A percentile compares a stretch with the other conserved stretches of the same genome.
Evolutionary conservation across 768 basidiomycete species (phyloP).

Genomic region (Phylloporus rhodoxanthus): DNA sequence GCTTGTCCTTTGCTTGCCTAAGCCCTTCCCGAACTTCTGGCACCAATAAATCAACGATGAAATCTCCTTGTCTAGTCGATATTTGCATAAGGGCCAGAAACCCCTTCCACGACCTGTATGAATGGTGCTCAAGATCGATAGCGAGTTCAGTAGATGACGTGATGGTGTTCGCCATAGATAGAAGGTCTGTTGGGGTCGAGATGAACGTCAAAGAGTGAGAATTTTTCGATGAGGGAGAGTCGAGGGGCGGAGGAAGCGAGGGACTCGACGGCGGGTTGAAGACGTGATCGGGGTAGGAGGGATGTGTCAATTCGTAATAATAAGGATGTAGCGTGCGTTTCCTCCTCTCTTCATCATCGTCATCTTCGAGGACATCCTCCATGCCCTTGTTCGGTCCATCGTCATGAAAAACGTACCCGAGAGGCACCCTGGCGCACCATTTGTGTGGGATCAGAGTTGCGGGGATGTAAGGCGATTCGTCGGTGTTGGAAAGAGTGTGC

Average conservation of each 20-base stretch:
- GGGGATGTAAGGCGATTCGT: conserved; percentile 59
- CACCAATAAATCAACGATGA: conserved; percentile 75
- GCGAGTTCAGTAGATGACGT: conserved; percentile 71
- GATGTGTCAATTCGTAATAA: conserved; percentile 74
- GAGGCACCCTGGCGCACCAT: conserved; percentile 76
- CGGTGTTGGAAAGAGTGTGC: conserved; percentile 50
- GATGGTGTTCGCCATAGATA: conserved; percentile 63
- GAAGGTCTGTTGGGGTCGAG: conserved; percentile 48
- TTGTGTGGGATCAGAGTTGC: conserved; percentile 55
- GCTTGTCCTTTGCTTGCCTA: conserved; percentile 50
- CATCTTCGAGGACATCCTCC: conserved; percentile 10
- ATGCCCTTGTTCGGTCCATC: conserved; percentile 19
- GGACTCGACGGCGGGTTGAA: conserved; percentile 49
- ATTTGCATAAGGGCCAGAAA: conserved; percentile 94
- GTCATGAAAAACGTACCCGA: conserved; percentile 54
- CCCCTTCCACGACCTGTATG: conserved; percentile 75
- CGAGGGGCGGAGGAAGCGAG: conserved; percentile 51
- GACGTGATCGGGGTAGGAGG: conserved; percentile 64
- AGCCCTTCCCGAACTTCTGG: conserved; percentile 62
- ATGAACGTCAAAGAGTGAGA: conserved; percentile 60
- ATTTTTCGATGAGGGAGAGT: conserved; percentile 35
- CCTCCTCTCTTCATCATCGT: conserved; percentile 16
- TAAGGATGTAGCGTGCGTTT: conserved; percentile 63
- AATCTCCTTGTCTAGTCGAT: conserved; percentile 79
- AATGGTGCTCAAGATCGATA: conserved; percentile 93